Evolutionary conservation across 2,329 filamentous ascomycete species (phyloP).

Genomic region (Malbranchea zuffiana): DNA sequence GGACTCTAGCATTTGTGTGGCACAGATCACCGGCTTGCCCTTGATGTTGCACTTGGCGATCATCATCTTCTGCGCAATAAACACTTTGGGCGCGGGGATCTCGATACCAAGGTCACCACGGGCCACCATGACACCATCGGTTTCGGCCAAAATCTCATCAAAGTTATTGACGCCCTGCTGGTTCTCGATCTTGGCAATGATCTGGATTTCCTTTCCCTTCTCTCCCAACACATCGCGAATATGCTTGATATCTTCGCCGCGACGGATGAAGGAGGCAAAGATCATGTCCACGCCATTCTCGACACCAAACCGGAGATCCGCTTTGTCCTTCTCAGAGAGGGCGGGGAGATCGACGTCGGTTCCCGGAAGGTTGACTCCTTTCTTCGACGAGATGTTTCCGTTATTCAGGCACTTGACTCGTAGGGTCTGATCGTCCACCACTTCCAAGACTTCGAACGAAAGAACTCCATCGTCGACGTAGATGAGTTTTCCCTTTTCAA

Average conservation of each 20-base stretch:
- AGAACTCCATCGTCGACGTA: conserved; percentile 98
- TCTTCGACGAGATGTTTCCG: conserved; percentile 95
- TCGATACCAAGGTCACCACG: conserved; percentile 98
- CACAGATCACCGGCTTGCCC: conserved; percentile 97
- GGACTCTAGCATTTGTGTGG: conserved; percentile 98
- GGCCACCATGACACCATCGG: conserved; percentile 98
- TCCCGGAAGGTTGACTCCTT: conserved; percentile 98
- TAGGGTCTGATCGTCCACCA: conserved; percentile 81
- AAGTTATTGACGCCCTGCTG: conserved; percentile 99
- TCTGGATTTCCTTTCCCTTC: conserved; percentile 92
- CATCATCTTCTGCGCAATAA: conserved; percentile 99
- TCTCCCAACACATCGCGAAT: conserved; percentile 87
- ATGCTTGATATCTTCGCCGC: conserved; percentile 79
- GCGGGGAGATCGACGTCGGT: conserved; percentile 97
- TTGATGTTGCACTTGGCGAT: conserved; percentile 99
- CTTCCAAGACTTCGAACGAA: conserved; percentile 82
- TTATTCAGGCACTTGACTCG: conserved; percentile 87
- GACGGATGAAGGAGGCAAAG: conserved; percentile 96
- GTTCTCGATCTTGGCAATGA: conserved; percentile 99
- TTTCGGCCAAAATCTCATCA: conserved; percentile 87
- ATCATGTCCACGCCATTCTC: conserved; percentile 99
- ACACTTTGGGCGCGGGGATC: conserved; percentile 96
- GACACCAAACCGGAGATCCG: conserved; percentile 85
- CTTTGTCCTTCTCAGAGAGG: conserved; percentile 95
- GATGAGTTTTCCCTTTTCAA: conserved; percentile 79